phyloP scores from a whole-genome alignment of 495 filamentous ascomycete species.

The Mytilinidion resinicola region DNA sequence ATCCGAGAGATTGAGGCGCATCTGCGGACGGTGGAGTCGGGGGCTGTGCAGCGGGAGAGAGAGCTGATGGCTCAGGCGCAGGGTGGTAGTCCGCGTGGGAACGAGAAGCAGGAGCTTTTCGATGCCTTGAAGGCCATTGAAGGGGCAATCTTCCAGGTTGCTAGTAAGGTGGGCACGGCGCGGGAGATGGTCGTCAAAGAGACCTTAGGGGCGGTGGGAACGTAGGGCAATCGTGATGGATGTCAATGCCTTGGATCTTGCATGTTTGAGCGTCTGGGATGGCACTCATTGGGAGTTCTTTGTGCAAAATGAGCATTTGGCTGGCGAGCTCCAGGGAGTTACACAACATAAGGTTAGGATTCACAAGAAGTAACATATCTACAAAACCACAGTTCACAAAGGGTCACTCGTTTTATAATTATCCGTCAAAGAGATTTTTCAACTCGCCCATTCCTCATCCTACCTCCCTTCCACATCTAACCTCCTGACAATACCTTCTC shows the following conservation, averaged over 20 bases:
- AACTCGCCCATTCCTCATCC: background rate
- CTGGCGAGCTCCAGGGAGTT: no score
- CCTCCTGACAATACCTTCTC: no score
- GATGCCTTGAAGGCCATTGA: slow-evolving; percentile 72
- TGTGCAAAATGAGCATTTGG: no score
- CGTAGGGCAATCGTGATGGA: background rate
- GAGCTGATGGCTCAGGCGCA: slow-evolving; percentile 54
- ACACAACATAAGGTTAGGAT: no score
- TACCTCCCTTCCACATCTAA: background rate
- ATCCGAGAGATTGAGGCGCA: slow-evolving; percentile 79
- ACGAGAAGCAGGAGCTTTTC: slow-evolving; percentile 53
- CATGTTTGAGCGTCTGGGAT: no score
- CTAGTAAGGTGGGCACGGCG: slow-evolving; percentile 58
- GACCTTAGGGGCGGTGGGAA: slow-evolving; percentile 17
- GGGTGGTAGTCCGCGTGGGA: slow-evolving; percentile 43
- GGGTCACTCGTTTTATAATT: no score
- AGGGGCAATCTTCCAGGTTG: slow-evolving; percentile 68
- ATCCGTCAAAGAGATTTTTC: no score
- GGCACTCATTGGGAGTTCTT: no score
- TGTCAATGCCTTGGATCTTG: no score
- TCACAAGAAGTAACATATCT: no score
- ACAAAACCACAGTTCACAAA: no score
- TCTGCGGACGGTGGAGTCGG: slow-evolving; percentile 65
- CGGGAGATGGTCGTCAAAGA: slow-evolving; percentile 63
- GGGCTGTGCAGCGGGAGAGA: slow-evolving; percentile 63